Conservation (phyloP, 2,329 filamentous ascomycete species). For the Ophiostoma sp. region DNA sequence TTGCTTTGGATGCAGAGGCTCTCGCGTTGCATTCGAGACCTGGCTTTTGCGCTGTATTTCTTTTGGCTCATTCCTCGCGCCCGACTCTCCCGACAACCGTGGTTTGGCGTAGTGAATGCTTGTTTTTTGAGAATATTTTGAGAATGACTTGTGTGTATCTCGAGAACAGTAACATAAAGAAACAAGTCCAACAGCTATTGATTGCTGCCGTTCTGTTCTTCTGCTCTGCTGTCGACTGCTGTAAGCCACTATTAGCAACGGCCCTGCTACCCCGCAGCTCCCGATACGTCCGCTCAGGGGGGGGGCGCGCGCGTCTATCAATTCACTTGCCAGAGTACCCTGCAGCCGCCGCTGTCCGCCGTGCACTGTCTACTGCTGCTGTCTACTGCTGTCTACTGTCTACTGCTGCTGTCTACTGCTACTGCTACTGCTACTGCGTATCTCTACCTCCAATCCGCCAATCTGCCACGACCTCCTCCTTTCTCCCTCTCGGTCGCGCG, state of each 20-base stretch:
- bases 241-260: neutral
- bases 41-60: neutral
- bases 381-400: too few species aligned
- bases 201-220: neutral
- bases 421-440: too few species aligned
- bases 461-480: neutral
- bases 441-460: neutral
- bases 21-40: too few species aligned
- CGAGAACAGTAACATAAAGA: too few species aligned
- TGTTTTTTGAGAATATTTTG: neutral
- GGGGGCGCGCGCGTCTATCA: conserved; percentile 6
- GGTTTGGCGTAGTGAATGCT: neutral
- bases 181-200: neutral
- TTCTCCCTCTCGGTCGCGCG: neutral
- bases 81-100: neutral
- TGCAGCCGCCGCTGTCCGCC: too few species aligned
- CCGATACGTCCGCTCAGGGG: conserved; percentile 16
- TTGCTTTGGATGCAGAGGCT: neutral
- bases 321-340: neutral
- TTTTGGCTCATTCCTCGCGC: neutral
- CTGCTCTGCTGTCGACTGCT: neutral
- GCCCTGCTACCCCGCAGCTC: conserved; percentile 20
- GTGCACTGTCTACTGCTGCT: too few species aligned
- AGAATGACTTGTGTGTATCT: neutral
- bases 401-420: too few species aligned